These are phyloP conservation scores for Heritiera fomes DNA, from an alignment of 345 rosid species.

Conservation along the genomic window DNA sequence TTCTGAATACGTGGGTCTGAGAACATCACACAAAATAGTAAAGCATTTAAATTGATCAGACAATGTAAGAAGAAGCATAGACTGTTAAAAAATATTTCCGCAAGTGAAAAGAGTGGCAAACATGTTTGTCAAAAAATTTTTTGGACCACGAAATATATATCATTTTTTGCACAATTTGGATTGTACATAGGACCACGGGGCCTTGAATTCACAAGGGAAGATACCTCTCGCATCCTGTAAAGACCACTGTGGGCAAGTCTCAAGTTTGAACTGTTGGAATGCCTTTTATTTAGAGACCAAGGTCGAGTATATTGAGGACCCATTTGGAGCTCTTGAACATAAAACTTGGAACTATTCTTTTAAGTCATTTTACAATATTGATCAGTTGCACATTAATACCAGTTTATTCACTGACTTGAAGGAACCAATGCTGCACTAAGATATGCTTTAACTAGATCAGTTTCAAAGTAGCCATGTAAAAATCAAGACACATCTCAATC, in stretches of 20 bases:
- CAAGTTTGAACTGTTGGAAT: not conserved
- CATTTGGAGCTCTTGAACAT: not conserved
- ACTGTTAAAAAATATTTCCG: not conserved
- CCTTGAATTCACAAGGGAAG: not conserved
- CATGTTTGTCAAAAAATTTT: not conserved
- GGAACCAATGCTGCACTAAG: not conserved
- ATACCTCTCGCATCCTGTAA: not conserved
- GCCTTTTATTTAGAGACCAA: not conserved
- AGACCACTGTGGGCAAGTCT: not conserved
- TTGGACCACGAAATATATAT: not conserved
- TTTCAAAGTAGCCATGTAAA: not conserved
- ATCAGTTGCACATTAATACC: not conserved
- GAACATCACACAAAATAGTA: slow-evolving; percentile 26
- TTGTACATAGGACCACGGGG: not conserved
- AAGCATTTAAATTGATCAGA: not conserved
- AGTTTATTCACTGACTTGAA: not conserved
- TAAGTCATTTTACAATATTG: not conserved
- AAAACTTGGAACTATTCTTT: not conserved
- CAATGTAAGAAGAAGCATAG: not conserved
- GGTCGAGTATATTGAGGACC: not conserved
- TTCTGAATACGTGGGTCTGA: slow-evolving; percentile 78
- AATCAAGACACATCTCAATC: not conserved
- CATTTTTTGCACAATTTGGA: not conserved
- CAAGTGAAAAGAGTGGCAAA: not conserved
- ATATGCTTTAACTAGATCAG: not conserved